Conservation (phyloP, 768 basidiomycete genomes). For the Amanita muscaria region DNA sequence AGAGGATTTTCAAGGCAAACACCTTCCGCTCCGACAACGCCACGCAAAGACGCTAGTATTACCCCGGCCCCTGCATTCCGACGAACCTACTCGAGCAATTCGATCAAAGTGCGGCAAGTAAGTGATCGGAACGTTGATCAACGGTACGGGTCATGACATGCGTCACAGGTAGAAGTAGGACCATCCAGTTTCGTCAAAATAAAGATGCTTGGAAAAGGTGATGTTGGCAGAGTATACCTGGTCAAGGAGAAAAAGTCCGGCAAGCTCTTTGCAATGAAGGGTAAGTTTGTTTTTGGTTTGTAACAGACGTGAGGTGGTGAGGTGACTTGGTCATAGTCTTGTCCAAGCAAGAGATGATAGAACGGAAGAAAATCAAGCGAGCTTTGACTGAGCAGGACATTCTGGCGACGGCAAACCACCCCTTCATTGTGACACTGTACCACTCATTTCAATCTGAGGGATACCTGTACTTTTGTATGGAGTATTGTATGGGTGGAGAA, state of each 20-base stretch:
- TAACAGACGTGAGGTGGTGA: no score
- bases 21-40: slow-evolving; percentile 15
- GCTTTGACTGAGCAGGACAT: slow-evolving; percentile 99
- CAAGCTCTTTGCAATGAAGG: slow-evolving; percentile 99
- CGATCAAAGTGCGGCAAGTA: slow-evolving; percentile 89
- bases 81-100: slow-evolving; percentile 94
- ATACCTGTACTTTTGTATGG: slow-evolving; percentile 98
- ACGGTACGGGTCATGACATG: slow-evolving; percentile 8
- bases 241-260: slow-evolving; percentile 96
- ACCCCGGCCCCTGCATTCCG: slow-evolving; percentile 64
- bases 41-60: slow-evolving; percentile 32
- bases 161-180: slow-evolving; percentile 75
- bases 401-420: slow-evolving; percentile 95
- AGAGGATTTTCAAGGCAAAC: slow-evolving; percentile 34
- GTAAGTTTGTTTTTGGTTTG: slow-evolving; percentile 50
- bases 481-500: slow-evolving; percentile 99
- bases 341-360: slow-evolving; percentile 99
- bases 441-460: slow-evolving; percentile 99
- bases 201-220: slow-evolving; percentile 97
- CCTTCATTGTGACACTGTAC: slow-evolving; percentile 98
- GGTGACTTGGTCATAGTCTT: slow-evolving; percentile 56
- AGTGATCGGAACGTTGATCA: slow-evolving; percentile 14
- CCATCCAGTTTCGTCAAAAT: slow-evolving; percentile 94
- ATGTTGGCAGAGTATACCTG: slow-evolving; percentile 97
- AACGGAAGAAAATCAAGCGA: slow-evolving; percentile 98